Base-by-base conservation (phyloP, 148 eudicot species). In the Persicaria tinctoria region DNA sequence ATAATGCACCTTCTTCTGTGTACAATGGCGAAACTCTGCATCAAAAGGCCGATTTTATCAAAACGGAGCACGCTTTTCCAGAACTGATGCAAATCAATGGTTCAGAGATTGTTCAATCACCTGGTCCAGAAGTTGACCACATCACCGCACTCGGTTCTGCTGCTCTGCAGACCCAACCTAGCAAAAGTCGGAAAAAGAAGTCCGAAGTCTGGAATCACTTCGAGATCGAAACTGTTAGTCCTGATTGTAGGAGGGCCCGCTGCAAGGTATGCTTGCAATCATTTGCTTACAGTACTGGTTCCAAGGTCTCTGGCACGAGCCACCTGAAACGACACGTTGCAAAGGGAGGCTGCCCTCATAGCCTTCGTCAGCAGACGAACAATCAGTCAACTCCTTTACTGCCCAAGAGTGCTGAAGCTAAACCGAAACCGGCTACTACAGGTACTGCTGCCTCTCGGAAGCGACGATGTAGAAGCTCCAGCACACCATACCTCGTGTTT, bases 271-370 rank as follows among this genome's bases (percentile, higher is more conserved):
- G 96, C 68, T 84, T 84, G 79, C 88, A 88, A 59, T 88, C 96
- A 46, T 90, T 88, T 78, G 92, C 96, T 5, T 88, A 90, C 77
- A 88, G 87, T 69, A 86, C 85, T 8, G 96, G 96, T 41, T 81
- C 89, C 6, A 90, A 88, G 79, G 90, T 85, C 17, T 86, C 88
- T 6, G 96, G 96, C 9, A 90, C 96, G 5, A 90, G 96, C 82
- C 96, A 90, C 80, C 83, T 90, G 32, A 88, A 86, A 75, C 88
- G 96, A 6, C 96, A 90, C 78, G 87, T 90, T 18, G 89, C 90
- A 60, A 86, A 84, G 76, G 96, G 96, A 6, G 76, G 87, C 4
- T 90, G 96, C 77, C 87, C 87, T n/a, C 84, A 83, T n/a, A 77
- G 76, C 74, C 83, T 86, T 6, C 84, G 87, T 49, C 85, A 86